These are phyloP conservation scores for Ophiostoma sp. DNA, from an alignment of 2,329 filamentous ascomycete species.

Conservation along the genomic window DNA sequence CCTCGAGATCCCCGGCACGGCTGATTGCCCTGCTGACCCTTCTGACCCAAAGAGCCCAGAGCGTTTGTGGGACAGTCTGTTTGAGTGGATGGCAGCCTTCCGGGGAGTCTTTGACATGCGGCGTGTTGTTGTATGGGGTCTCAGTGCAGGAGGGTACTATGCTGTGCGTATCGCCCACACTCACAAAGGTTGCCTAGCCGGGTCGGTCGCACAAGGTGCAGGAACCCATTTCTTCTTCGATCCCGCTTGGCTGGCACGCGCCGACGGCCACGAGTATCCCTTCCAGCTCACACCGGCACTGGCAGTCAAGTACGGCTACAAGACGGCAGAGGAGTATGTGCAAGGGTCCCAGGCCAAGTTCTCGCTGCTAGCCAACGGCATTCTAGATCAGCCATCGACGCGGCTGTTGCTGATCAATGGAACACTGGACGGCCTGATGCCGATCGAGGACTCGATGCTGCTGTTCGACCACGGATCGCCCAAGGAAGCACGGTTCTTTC, in stretches of 20 bases:
- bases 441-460: conserved; percentile 62
- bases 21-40: conserved; percentile 60
- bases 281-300: conserved; percentile 53
- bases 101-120: conserved; percentile 49
- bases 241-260: conserved; percentile 54
- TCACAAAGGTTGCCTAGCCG: conserved; percentile 50
- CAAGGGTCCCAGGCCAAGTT: conserved; percentile 54
- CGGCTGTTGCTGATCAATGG: conserved; percentile 59
- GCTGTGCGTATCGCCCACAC: conserved; percentile 63
- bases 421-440: conserved; percentile 59
- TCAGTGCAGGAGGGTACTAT: conserved; percentile 64
- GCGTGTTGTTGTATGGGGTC: conserved; percentile 57
- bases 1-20: conserved; percentile 61
- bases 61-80: conserved; percentile 56
- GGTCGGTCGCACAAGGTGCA: conserved; percentile 58
- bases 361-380: conserved; percentile 55
- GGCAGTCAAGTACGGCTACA: conserved; percentile 58
- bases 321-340: conserved; percentile 50
- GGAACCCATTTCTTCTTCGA: conserved; percentile 59
- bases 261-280: conserved; percentile 63
- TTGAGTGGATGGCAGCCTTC: conserved; percentile 53
- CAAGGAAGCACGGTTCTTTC: conserved; percentile 62
- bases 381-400: conserved; percentile 52
- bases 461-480: conserved; percentile 59
- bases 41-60: conserved; percentile 56